Evolutionary conservation across 2,329 filamentous ascomycete species (phyloP).

Genomic region (Arthrobotrys conoides): DNA sequence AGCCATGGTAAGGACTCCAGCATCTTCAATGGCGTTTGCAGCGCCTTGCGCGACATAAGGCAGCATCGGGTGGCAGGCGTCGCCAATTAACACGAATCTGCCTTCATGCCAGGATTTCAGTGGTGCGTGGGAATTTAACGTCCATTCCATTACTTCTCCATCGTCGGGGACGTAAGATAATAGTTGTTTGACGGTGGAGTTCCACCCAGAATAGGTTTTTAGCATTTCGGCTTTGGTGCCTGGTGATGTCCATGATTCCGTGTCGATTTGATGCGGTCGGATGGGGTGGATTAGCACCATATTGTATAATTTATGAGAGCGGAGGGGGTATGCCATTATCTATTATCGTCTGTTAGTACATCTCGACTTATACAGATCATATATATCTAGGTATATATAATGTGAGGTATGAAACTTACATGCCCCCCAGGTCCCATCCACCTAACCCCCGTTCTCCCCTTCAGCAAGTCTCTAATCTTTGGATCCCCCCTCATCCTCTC

Average conservation of each 20-base stretch:
- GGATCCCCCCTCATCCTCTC: constrained; percentile 70
- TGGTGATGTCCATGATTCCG: constrained; percentile 69
- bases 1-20: constrained; percentile 70
- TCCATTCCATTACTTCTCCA: constrained; percentile 76
- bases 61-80: constrained; percentile 78
- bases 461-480: constrained; percentile 71
- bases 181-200: constrained; percentile 48
- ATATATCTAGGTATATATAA: background rate
- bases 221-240: constrained; percentile 60
- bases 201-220: constrained; percentile 60
- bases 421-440: constrained; percentile 61
- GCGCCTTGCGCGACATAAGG: constrained; percentile 78
- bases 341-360: constrained; percentile 64
- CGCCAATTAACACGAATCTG: constrained; percentile 73
- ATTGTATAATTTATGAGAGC: constrained; percentile 53
- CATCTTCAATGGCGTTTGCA: constrained; percentile 78
- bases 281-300: constrained; percentile 59
- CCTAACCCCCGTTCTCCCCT: constrained; percentile 65
- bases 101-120: constrained; percentile 74
- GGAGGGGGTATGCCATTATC: constrained; percentile 59
- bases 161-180: constrained; percentile 63
- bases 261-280: constrained; percentile 65
- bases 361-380: no score
- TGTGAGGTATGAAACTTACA: constrained; percentile 27
- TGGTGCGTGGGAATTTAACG: constrained; percentile 73